Percentiles rank a stretch among this genome's conserved stretches.
These are phyloP conservation scores for Plasmodium yoelii DNA, from an alignment of 169 alveolate genomes.

Conservation along the genomic window DNA sequence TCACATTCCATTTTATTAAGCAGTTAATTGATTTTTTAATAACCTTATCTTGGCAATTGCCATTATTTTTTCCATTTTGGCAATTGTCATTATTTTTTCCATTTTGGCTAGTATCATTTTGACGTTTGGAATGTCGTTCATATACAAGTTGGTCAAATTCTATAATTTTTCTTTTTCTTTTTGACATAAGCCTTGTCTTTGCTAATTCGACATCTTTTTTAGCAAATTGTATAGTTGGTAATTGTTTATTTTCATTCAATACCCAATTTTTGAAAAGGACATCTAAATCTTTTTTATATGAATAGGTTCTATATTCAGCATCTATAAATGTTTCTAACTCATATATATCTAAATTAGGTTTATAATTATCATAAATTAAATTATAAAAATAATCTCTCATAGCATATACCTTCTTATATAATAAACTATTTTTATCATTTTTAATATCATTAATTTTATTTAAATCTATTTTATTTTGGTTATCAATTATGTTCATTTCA, in stretches of 20 bases:
- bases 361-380: conserved; percentile 58
- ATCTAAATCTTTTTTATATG: conserved; percentile 64
- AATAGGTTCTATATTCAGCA: conserved; percentile 70
- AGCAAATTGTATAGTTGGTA: conserved; percentile 68
- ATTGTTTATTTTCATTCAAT: conserved; percentile 45
- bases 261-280: conserved; percentile 67
- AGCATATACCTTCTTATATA: conserved; percentile 73
- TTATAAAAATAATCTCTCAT: conserved; percentile 75
- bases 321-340: conserved; percentile 72
- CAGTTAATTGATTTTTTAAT: conserved; percentile 52
- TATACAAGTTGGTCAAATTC: conserved; percentile 38
- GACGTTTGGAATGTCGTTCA: conserved; percentile 32
- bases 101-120: conserved; percentile 10
- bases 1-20: conserved; percentile 43
- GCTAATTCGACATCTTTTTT: conserved; percentile 74
- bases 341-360: conserved; percentile 67
- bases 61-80: conserved; percentile 1
- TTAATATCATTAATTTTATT: conserved; percentile 73
- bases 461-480: conserved; percentile 50
- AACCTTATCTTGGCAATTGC: not conserved
- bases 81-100: not conserved
- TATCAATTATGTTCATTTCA: conserved; percentile 35
- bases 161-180: conserved; percentile 48
- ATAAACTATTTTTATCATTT: conserved; percentile 52
- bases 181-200: conserved; percentile 45